Conservation (phyloP, 1,284 basidiomycete species). For the Puccinia triticina region DNA sequence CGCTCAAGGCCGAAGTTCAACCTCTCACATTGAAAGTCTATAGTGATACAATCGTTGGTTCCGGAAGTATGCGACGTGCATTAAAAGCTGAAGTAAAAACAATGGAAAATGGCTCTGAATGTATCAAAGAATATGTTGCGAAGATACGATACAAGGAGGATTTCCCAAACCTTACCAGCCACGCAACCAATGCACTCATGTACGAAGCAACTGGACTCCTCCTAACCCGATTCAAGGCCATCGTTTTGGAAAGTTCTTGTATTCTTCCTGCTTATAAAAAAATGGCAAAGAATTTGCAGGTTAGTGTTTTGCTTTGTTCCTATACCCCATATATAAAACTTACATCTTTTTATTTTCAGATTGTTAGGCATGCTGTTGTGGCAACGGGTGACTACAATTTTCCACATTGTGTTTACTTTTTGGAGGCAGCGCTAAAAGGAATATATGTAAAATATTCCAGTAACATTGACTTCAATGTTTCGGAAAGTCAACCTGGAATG, state of each 20-base stretch:
- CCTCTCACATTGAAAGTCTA: not conserved
- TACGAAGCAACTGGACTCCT: not conserved
- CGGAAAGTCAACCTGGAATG: not conserved
- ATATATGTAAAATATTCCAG: slow-evolving; percentile 16
- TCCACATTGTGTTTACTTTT: not conserved
- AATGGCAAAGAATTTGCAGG: not conserved
- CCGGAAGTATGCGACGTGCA: not conserved
- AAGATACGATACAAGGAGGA: not conserved
- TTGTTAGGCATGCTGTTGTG: not conserved
- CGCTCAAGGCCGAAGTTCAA: not conserved
- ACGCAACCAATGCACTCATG: not conserved
- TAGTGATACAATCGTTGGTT: not conserved
- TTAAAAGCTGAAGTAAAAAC: not conserved
- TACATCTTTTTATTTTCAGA: not conserved
- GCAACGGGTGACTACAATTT: not conserved
- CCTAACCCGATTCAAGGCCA: not conserved
- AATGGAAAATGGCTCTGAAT: not conserved
- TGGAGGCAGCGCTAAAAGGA: not conserved
- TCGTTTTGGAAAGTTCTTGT: not conserved
- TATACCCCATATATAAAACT: too few relatives aligned
- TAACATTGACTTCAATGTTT: slow-evolving; percentile 4
- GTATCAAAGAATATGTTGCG: not conserved
- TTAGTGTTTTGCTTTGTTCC: not conserved
- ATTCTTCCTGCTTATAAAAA: not conserved
- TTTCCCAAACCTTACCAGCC: not conserved